phyloP scores from a whole-genome alignment of 805 yeast genomes.

The Myxozyma lipomycoides region DNA sequence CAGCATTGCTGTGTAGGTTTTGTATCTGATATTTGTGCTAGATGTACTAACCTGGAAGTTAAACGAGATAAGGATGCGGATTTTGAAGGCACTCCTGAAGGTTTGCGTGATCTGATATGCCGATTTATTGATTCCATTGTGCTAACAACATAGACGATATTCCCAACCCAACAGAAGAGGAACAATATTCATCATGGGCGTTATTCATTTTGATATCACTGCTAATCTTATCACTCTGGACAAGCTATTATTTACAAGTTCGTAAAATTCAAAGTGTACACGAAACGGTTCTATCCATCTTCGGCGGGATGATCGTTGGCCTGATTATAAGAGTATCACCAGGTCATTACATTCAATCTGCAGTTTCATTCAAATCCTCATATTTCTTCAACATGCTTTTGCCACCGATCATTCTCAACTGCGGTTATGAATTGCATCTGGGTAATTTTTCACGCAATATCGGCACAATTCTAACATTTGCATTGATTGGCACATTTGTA shows the following conservation, averaged over 20 bases:
- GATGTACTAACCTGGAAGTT: slow-evolving; percentile 1
- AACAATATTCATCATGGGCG: slow-evolving; percentile 97
- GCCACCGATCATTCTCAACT: slow-evolving; percentile 93
- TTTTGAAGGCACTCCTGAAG: slow-evolving; percentile 23
- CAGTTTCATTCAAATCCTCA: slow-evolving; percentile 89
- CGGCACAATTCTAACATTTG: slow-evolving; percentile 86
- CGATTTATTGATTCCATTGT: background rate
- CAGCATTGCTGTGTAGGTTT: no score
- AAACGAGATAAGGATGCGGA: slow-evolving; percentile 22
- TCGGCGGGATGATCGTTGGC: slow-evolving; percentile 89
- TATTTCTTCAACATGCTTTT: slow-evolving; percentile 89
- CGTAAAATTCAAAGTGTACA: slow-evolving; percentile 89
- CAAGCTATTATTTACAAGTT: slow-evolving; percentile 88
- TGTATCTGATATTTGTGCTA: no score
- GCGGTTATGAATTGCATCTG: slow-evolving; percentile 93
- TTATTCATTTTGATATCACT: slow-evolving; percentile 76
- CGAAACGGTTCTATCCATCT: slow-evolving; percentile 92
- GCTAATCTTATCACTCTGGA: slow-evolving; percentile 87
- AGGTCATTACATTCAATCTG: slow-evolving; percentile 95
- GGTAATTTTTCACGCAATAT: slow-evolving; percentile 83
- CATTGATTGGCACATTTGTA: slow-evolving; percentile 94
- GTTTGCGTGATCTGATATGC: slow-evolving; percentile 2
- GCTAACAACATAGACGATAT: slow-evolving; percentile 11
- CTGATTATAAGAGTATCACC: slow-evolving; percentile 84
- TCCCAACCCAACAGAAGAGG: slow-evolving; percentile 83